A percentile compares a stretch with the other conserved stretches of the same genome.
phyloP scores from a whole-genome alignment of 345 rosid genomes.

The Citrus reticulata region DNA sequence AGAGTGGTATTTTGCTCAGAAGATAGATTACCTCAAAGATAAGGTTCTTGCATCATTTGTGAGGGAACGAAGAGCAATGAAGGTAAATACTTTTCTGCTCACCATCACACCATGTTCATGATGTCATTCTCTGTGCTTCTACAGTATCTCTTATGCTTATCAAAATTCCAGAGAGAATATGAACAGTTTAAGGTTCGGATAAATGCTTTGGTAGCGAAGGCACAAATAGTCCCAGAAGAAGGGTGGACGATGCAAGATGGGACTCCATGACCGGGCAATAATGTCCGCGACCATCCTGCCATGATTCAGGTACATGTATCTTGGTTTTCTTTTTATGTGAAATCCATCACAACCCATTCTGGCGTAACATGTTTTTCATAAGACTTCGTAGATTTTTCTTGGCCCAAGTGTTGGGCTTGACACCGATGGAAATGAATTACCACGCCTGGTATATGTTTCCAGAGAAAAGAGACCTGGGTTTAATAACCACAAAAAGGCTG shows the following conservation, averaged over 20 bases:
- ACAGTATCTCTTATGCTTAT: not conserved
- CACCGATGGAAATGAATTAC: slow-evolving; percentile 49
- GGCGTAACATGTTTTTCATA: not conserved
- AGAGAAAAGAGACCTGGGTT: slow-evolving; percentile 53
- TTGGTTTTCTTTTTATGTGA: not conserved
- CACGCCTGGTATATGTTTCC: slow-evolving; percentile 55
- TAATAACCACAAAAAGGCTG: slow-evolving; percentile 58
- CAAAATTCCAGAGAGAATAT: slow-evolving; percentile 51
- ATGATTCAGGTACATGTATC: slow-evolving; percentile 53
- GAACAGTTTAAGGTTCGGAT: slow-evolving; percentile 66
- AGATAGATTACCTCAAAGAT: slow-evolving; percentile 54
- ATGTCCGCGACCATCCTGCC: slow-evolving; percentile 61
- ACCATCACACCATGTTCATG: not conserved
- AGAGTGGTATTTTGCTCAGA: slow-evolving; percentile 60
- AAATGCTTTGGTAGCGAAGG: slow-evolving; percentile 59
- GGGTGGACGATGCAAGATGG: slow-evolving; percentile 81
- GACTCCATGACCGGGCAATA: slow-evolving; percentile 76
- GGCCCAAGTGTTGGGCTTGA: slow-evolving; percentile 57
- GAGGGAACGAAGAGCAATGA: slow-evolving; percentile 64
- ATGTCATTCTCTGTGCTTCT: not conserved
- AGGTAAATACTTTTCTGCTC: slow-evolving; percentile 31
- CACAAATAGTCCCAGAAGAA: slow-evolving; percentile 59
- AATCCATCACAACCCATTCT: not conserved
- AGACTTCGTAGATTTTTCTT: slow-evolving; percentile 38
- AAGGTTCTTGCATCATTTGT: slow-evolving; percentile 57